phyloP scores from a whole-genome alignment of 2,329 filamentous ascomycete genomes.

The Diaporthe batatas region DNA sequence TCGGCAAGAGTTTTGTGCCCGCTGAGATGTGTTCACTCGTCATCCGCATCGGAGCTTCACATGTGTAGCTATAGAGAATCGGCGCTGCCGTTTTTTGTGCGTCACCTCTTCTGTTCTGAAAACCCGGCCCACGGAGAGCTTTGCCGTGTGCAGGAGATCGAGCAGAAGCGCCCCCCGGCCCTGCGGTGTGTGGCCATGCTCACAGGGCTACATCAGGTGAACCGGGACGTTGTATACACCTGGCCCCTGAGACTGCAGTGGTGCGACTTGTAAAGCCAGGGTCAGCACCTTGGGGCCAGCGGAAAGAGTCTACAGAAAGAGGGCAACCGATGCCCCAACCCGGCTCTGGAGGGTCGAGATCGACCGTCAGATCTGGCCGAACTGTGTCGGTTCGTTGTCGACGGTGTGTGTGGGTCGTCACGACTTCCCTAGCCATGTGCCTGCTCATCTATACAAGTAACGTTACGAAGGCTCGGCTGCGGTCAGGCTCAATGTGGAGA shows the following conservation, averaged over 20 bases:
- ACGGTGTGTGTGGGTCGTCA: background rate
- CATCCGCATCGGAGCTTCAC: background rate
- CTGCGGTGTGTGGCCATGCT: constrained; percentile 5
- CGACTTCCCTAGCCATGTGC: background rate
- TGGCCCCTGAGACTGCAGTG: constrained; percentile 14
- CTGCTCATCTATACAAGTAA: background rate
- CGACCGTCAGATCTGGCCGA: constrained; percentile 22
- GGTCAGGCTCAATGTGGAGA: background rate
- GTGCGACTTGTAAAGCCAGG: constrained; percentile 16
- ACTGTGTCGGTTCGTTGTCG: background rate
- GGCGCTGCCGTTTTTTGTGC: background rate
- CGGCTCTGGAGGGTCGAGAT: constrained; percentile 19
- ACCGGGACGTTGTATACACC: background rate
- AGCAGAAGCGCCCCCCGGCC: background rate
- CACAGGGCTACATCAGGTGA: constrained; percentile 24
- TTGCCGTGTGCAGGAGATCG: background rate
- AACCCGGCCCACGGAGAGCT: background rate
- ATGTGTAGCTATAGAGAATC: too few species aligned
- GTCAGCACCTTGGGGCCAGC: background rate
- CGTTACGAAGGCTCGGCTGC: background rate
- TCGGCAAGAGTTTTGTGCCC: constrained; percentile 6
- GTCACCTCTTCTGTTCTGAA: background rate
- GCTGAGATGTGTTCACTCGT: background rate
- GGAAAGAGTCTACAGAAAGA: background rate
- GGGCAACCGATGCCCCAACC: background rate